Conservation (phyloP, 805 yeast species). For the Starmera amethionina region DNA sequence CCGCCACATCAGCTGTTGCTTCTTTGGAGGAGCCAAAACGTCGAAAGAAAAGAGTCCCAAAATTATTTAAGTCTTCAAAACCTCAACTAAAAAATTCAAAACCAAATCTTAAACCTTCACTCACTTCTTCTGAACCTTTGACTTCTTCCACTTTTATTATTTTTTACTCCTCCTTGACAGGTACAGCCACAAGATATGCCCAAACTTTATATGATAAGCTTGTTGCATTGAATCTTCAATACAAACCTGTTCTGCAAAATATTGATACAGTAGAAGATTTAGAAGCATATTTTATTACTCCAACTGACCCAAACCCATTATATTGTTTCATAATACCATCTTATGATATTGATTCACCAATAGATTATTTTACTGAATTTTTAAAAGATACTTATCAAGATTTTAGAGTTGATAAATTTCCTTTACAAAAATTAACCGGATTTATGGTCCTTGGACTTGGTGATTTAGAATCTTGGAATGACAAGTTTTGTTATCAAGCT, state of each 20-base stretch:
- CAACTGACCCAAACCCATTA: constrained; percentile 31
- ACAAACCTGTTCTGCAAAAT: constrained; percentile 47
- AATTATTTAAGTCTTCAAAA: constrained; percentile 30
- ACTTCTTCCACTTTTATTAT: constrained; percentile 50
- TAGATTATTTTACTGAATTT: constrained; percentile 78
- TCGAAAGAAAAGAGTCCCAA: constrained; percentile 29
- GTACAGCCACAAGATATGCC: constrained; percentile 69
- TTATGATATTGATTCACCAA: constrained; percentile 86
- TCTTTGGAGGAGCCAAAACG: constrained; percentile 3
- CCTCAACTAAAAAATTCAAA: not conserved
- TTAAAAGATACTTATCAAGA: constrained; percentile 75
- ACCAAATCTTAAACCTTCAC: constrained; percentile 15
- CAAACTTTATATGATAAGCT: constrained; percentile 26
- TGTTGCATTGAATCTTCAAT: constrained; percentile 16
- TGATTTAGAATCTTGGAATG: constrained; percentile 78
- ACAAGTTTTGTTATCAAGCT: constrained; percentile 82
- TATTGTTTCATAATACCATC: constrained; percentile 79
- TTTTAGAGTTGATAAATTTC: constrained; percentile 77
- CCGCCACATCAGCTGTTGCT: too few relatives aligned
- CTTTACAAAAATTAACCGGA: constrained; percentile 60
- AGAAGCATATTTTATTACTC: constrained; percentile 73
- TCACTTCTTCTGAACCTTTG: constrained; percentile 32
- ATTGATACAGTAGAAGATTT: constrained; percentile 78
- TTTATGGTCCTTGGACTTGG: constrained; percentile 85
- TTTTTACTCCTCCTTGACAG: constrained; percentile 81